Percentiles rank a stretch among this genome's conserved stretches.
phyloP scores from a whole-genome alignment of 2,329 filamentous ascomycete species.

The Phymatotrichopsis omnivora region DNA sequence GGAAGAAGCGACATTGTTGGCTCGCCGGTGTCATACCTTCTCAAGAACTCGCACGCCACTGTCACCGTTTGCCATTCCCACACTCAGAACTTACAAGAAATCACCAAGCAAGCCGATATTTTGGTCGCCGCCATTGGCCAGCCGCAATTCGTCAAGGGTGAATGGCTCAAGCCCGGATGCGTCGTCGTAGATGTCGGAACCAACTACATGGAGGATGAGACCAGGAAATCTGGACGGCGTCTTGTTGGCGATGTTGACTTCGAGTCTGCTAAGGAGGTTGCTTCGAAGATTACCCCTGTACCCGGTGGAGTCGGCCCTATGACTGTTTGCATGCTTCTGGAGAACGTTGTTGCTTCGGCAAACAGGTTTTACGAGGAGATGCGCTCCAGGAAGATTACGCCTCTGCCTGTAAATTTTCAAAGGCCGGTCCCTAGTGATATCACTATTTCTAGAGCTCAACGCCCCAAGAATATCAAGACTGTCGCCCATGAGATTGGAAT shows the following conservation, averaged over 20 bases:
- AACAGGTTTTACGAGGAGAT: constrained; percentile 71
- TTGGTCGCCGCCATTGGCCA: constrained; percentile 86
- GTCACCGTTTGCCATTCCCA: constrained; percentile 93
- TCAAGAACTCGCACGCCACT: constrained; percentile 92
- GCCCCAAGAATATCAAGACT: constrained; percentile 80
- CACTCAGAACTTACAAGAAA: constrained; percentile 60
- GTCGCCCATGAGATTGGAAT: constrained; percentile 83
- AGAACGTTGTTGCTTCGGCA: constrained; percentile 86
- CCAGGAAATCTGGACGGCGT: constrained; percentile 84
- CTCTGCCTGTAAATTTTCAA: constrained; percentile 70
- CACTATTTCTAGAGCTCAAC: constrained; percentile 76
- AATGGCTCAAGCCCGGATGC: constrained; percentile 90
- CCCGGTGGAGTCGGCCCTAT: constrained; percentile 95
- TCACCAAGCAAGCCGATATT: constrained; percentile 77
- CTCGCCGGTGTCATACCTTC: constrained; percentile 87
- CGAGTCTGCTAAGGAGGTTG: constrained; percentile 71
- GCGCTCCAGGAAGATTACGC: constrained; percentile 66
- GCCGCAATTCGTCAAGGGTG: constrained; percentile 78
- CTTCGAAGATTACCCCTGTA: constrained; percentile 88
- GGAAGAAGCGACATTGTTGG: constrained; percentile 96
- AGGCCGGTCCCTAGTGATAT: constrained; percentile 91
- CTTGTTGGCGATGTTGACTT: constrained; percentile 94
- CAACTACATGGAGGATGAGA: constrained; percentile 82
- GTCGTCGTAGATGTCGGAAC: constrained; percentile 97
- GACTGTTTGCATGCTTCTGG: constrained; percentile 96